These are phyloP conservation scores for Oryza brachyantha DNA, from an alignment of 176 grass and related monocot species.

Conservation along the genomic window DNA sequence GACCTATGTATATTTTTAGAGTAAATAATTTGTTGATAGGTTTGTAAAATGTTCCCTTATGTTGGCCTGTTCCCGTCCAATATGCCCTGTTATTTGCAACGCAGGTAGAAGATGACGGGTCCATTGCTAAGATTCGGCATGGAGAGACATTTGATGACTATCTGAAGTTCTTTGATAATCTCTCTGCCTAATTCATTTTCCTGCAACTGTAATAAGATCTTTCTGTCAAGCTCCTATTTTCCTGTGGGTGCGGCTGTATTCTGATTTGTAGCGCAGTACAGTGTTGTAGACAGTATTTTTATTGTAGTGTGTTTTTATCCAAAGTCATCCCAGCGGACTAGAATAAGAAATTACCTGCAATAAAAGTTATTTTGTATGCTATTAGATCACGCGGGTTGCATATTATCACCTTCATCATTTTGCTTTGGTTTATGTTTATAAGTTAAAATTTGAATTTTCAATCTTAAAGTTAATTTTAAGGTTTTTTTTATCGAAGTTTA, in stretches of 20 bases:
- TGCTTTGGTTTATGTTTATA: too few species aligned
- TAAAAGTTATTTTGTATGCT: neutral
- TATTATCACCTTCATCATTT: too few species aligned
- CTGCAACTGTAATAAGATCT: neutral
- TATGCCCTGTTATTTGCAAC: neutral
- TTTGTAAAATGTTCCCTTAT: neutral
- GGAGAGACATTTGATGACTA: slow-evolving; percentile 82
- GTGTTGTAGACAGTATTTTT: neutral
- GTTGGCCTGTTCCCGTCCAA: too few species aligned
- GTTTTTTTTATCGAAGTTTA: too few species aligned
- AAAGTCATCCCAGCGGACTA: too few species aligned
- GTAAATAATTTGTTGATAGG: neutral
- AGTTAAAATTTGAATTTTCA: too few species aligned
- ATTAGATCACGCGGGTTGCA: too few species aligned
- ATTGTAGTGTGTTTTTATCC: neutral
- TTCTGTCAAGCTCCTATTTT: too few species aligned
- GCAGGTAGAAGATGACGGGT: slow-evolving; percentile 64
- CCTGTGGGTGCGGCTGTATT: neutral
- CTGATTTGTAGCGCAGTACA: neutral
- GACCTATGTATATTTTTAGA: neutral
- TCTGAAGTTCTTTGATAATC: slow-evolving; percentile 83
- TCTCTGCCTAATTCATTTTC: slow-evolving; percentile 32
- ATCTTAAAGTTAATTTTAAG: too few species aligned
- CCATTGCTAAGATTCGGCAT: slow-evolving; percentile 74
- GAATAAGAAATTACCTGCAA: neutral